Evolutionary conservation across 2,329 filamentous ascomycete species (phyloP).

Genomic region (Neophaeococcomyces mojaviensis): DNA sequence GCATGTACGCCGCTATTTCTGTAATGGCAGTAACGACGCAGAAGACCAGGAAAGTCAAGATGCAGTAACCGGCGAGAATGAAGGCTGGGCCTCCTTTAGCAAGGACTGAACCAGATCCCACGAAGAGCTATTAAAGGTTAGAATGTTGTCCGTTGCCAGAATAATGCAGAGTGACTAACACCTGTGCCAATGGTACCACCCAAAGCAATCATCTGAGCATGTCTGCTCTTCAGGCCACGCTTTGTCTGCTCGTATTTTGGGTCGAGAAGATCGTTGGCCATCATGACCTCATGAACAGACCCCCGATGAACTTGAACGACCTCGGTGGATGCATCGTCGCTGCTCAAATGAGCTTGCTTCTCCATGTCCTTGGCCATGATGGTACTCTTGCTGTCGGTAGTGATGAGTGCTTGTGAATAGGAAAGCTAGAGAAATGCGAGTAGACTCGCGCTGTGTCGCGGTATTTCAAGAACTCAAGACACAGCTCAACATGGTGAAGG

Average conservation of each 20-base stretch:
- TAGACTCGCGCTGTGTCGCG: no score
- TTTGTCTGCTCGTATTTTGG: constrained; percentile 33
- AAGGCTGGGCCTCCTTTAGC: constrained; percentile 20
- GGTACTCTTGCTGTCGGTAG: constrained; percentile 12
- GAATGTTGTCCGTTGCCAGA: neutral
- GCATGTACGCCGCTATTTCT: constrained; percentile 37
- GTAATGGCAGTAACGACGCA: constrained; percentile 41
- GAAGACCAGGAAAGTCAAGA: constrained; percentile 39
- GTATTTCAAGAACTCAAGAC: no score
- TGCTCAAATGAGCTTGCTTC: constrained; percentile 13
- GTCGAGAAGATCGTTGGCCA: constrained; percentile 35
- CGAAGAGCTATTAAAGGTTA: constrained; percentile 16
- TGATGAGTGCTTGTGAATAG: no score
- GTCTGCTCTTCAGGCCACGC: constrained; percentile 36
- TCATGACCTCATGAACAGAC: constrained; percentile 25
- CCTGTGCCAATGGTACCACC: constrained; percentile 22
- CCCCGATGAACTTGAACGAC: neutral
- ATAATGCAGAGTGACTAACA: constrained; percentile 1
- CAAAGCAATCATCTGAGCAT: constrained; percentile 32
- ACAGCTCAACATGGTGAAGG: no score
- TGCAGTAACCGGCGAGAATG: constrained; percentile 21
- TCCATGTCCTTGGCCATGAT: constrained; percentile 10
- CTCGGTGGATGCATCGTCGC: neutral
- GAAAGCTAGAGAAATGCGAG: no score
- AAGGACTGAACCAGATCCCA: constrained; percentile 19